Evolutionary conservation across 441 rosid species (phyloP), one percentile per base, ranked within the genome.

Genomic region (Populus trichocarpa): DNA sequence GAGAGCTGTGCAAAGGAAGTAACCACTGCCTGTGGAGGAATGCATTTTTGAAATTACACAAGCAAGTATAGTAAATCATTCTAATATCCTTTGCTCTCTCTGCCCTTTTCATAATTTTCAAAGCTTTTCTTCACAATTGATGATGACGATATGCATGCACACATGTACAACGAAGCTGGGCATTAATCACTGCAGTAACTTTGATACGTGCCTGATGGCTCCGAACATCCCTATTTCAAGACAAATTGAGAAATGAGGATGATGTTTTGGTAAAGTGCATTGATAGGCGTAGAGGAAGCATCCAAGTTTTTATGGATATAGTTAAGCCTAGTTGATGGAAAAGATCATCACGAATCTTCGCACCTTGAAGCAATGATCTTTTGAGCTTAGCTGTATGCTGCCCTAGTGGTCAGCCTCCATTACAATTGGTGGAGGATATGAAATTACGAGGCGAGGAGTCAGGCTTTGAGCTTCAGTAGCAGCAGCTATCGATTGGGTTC

Each of bases 391-490:
- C 81, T 66, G 67, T 65, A 79, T 75, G 57, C n/a, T 65, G 50
- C 59, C 76, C 78, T 66, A 75, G 70, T 25, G 77, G 69, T 65
- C 69, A 72, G 40, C 6, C 68, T 53, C 71, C 83, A 86, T 61
- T 81, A 2, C 72, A 10, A 32, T 78, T 79, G 76, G 87, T 77
- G 90, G 92, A 81, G 78, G 86, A 68, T 64, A 88, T 73, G 70
- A 30, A 75, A 35, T 46, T 46, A 46, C 6, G 18, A 14, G 57
- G 57, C 18, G 57, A 4, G 20, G 6, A 46, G 53, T 14, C 1
- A 4, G 1, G 6, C 18, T 46, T 46, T 4, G 57, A 14, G 6
- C 0, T 46, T 46, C 20, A 46, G 6, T 46, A 0, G 57, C 20
- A 46, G 6, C 2, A 46, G 57, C 57, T 13, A 14, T 46, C 2